phyloP scores from a whole-genome alignment of 2,329 filamentous ascomycete species.

The Aureobasidium musti region DNA sequence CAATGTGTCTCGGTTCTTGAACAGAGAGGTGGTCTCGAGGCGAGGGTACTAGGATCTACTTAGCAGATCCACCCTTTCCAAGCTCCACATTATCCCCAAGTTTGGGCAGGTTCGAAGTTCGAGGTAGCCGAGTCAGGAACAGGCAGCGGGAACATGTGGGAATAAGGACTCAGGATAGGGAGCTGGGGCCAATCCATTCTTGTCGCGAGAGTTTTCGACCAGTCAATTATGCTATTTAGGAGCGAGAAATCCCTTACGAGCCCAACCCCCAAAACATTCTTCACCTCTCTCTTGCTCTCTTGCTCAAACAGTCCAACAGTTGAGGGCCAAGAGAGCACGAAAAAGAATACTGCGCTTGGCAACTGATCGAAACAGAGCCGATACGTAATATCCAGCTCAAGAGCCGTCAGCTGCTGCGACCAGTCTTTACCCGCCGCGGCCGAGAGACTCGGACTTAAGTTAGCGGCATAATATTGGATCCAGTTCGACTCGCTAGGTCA shows the following conservation, averaged over 20 bases:
- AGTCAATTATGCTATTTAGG: background rate
- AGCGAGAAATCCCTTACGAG: background rate
- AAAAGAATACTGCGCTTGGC: constrained; percentile 7
- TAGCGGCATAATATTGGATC: constrained; percentile 20
- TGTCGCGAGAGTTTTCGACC: constrained; percentile 22
- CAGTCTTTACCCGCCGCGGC: constrained; percentile 9
- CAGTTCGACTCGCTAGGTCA: constrained; percentile 24
- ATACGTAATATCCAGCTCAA: constrained; percentile 14
- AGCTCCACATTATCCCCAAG: background rate
- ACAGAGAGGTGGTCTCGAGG: background rate
- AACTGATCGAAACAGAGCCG: background rate
- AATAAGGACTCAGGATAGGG: background rate
- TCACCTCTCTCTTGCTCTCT: background rate
- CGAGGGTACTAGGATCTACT: background rate
- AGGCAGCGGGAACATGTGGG: constrained; percentile 17
- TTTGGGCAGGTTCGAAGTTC: background rate
- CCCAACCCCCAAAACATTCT: background rate
- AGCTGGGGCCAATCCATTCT: constrained; percentile 17
- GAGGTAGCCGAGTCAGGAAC: constrained; percentile 12
- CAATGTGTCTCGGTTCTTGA: background rate
- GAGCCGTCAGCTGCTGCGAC: constrained; percentile 7
- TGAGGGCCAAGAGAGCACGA: constrained; percentile 5
- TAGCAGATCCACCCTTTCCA: background rate
- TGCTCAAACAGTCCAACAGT: background rate
- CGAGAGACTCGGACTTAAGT: constrained; percentile 22